A percentile compares a stretch with the other conserved stretches of the same genome.
phyloP scores from a whole-genome alignment of 2,329 filamentous ascomycete species.

The Colletotrichum musae region DNA sequence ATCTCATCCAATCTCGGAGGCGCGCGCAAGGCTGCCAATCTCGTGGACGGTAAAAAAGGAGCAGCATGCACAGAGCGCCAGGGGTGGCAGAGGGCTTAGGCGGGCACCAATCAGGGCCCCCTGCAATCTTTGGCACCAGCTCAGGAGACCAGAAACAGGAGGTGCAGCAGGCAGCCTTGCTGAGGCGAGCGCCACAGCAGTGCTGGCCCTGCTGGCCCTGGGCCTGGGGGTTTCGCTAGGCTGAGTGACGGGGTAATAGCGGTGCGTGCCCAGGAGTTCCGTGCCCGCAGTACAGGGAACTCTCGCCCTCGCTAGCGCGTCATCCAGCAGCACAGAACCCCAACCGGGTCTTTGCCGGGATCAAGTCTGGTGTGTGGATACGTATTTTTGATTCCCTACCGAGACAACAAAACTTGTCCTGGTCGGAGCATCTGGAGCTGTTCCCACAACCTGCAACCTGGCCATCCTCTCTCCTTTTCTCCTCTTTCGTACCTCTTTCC shows the following conservation, averaged over 20 bases:
- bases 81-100: constrained; percentile 11
- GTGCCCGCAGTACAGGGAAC: constrained; percentile 20
- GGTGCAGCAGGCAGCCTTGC: constrained; percentile 14
- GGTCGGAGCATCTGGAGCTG: constrained; percentile 34
- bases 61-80: constrained; percentile 22
- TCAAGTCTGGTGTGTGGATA: constrained; percentile 39
- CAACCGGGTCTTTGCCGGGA: constrained; percentile 31
- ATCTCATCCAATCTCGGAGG: constrained; percentile 10
- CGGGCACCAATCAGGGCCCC: constrained; percentile 37
- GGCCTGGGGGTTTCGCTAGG: too few species aligned
- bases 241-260: background rate
- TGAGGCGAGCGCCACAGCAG: too few species aligned
- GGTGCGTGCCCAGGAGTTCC: constrained; percentile 20
- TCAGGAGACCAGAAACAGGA: background rate
- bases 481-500: constrained; percentile 10
- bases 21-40: constrained; percentile 33
- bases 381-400: constrained; percentile 37
- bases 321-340: constrained; percentile 29
- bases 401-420: constrained; percentile 42
- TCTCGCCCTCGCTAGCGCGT: constrained; percentile 35
- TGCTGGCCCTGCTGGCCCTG: too few species aligned
- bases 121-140: constrained; percentile 12
- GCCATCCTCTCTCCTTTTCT: constrained; percentile 6
- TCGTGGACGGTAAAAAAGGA: constrained; percentile 15
- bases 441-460: constrained; percentile 25